Conservation (phyloP, 2,329 filamentous ascomycete genomes). For the Didymella arachidicola region DNA sequence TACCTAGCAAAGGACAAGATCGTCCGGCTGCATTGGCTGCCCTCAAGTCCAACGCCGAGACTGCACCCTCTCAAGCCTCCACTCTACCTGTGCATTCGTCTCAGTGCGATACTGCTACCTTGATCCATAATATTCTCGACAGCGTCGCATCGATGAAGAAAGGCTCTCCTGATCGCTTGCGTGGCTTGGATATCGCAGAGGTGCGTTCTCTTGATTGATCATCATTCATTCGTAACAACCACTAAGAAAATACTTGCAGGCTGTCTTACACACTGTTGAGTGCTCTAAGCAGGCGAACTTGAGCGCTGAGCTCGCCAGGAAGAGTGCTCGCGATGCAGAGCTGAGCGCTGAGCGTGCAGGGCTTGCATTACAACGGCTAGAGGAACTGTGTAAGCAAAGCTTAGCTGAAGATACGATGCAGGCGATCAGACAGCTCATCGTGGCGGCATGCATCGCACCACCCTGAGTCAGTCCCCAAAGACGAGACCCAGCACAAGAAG, state of each 20-base stretch:
- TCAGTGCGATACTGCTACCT: conserved; percentile 11
- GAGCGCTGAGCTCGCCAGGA: conserved; percentile 29
- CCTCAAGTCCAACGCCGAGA: conserved; percentile 1
- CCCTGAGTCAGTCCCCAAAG: background rate
- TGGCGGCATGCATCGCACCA: background rate
- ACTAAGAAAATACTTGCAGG: conserved; percentile 31
- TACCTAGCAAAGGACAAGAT: background rate
- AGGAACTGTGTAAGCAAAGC: conserved; percentile 20
- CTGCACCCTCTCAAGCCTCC: background rate
- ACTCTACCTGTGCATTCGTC: background rate
- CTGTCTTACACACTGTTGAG: conserved; percentile 30
- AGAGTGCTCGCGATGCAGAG: conserved; percentile 35
- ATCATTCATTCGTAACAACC: conserved; percentile 7
- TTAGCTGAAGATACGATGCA: conserved; percentile 24
- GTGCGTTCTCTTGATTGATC: conserved; percentile 26
- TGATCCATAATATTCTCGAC: conserved; percentile 28
- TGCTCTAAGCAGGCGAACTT: conserved; percentile 30
- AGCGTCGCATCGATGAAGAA: conserved; percentile 18
- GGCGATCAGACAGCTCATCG: conserved; percentile 22
- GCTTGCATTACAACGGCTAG: conserved; percentile 21
- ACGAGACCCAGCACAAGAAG: background rate
- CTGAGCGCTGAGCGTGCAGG: conserved; percentile 23
- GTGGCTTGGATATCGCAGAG: conserved; percentile 37
- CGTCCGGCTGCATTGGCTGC: background rate
- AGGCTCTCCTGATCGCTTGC: conserved; percentile 26